These are phyloP conservation scores for Monilinia fructicola DNA, from an alignment of 2,329 filamentous ascomycete genomes.

Conservation along the genomic window DNA sequence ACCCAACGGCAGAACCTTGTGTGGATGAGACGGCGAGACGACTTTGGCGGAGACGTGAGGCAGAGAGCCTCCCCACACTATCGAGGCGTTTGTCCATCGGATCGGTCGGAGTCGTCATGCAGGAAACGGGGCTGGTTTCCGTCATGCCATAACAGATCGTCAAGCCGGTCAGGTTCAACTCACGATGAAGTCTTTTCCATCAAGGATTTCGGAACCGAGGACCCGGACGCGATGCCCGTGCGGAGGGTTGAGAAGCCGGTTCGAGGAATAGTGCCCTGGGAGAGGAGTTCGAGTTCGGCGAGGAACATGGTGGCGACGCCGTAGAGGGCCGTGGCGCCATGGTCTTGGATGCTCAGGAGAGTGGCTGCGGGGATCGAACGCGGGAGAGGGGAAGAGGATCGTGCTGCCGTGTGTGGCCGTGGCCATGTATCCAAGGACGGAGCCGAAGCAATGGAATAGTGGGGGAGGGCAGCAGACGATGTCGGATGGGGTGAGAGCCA, in stretches of 20 bases:
- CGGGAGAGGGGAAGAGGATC: conserved; percentile 82
- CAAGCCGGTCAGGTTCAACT: conserved; percentile 74
- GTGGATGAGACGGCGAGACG: conserved; percentile 65
- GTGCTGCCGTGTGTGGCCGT: conserved; percentile 79
- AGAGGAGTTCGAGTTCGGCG: conserved; percentile 78
- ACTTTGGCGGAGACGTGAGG: conserved; percentile 80
- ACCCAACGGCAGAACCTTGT: conserved; percentile 59
- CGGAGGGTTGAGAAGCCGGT: conserved; percentile 63
- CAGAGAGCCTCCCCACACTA: conserved; percentile 74
- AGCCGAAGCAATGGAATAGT: conserved; percentile 86
- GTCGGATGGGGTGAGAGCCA: conserved; percentile 74
- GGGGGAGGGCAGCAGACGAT: conserved; percentile 82
- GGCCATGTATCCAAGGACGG: conserved; percentile 76
- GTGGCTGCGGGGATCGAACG: conserved; percentile 68
- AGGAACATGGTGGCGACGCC: conserved; percentile 94
- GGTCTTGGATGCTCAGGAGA: conserved; percentile 54
- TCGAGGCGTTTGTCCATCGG: conserved; percentile 64
- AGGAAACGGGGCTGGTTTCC: conserved; percentile 49
- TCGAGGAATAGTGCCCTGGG: conserved; percentile 46
- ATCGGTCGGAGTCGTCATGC: conserved; percentile 69
- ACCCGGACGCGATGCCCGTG: conserved; percentile 91
- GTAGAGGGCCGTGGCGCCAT: conserved; percentile 66
- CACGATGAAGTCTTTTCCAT: conserved; percentile 74
- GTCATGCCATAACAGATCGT: conserved; percentile 76
- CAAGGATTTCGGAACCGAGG: conserved; percentile 76